Percentiles rank a stretch among this genome's conserved stretches.
Conservation (phyloP, 805 yeast genomes). For the Ogataea minuta region DNA sequence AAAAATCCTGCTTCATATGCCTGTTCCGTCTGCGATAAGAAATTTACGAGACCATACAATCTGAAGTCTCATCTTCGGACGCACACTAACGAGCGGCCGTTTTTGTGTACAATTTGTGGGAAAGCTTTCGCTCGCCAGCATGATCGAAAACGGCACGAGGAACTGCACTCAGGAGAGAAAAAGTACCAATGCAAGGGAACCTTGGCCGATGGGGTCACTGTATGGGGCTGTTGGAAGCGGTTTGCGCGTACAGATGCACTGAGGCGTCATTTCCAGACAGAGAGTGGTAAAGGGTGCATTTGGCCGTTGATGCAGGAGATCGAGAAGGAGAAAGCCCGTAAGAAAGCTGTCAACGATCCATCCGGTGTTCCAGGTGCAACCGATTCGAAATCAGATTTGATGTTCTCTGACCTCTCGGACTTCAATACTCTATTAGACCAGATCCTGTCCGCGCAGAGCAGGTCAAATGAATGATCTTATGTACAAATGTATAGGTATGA, state of each 20-base stretch:
- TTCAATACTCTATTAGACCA: slow-evolving; percentile 22
- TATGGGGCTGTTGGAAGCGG: slow-evolving; percentile 80
- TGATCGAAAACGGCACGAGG: slow-evolving; percentile 74
- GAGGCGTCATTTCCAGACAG: slow-evolving; percentile 77
- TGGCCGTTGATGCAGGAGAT: slow-evolving; percentile 64
- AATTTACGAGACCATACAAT: slow-evolving; percentile 91
- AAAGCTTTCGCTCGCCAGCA: slow-evolving; percentile 82
- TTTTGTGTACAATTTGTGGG: slow-evolving; percentile 68
- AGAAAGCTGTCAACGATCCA: not conserved
- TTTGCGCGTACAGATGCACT: slow-evolving; percentile 81
- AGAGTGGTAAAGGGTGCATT: slow-evolving; percentile 72
- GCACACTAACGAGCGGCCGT: slow-evolving; percentile 83
- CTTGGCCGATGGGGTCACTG: slow-evolving; percentile 48
- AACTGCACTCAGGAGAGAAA: slow-evolving; percentile 74
- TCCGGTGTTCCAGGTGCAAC: not conserved
- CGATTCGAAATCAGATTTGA: not conserved
- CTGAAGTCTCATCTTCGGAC: slow-evolving; percentile 88
- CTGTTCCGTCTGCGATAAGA: slow-evolving; percentile 80
- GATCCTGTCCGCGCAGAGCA: slow-evolving; percentile 16
- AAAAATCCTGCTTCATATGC: slow-evolving; percentile 73
- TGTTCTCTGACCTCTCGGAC: slow-evolving; percentile 13
- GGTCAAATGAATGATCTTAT: slow-evolving; percentile 1
- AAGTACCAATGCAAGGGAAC: slow-evolving; percentile 69
- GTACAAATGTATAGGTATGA: not conserved
- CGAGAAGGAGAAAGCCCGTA: slow-evolving; percentile 13